Base-by-base conservation (phyloP, 495 filamentous ascomycete species). In the Daldinia caldariorum region DNA sequence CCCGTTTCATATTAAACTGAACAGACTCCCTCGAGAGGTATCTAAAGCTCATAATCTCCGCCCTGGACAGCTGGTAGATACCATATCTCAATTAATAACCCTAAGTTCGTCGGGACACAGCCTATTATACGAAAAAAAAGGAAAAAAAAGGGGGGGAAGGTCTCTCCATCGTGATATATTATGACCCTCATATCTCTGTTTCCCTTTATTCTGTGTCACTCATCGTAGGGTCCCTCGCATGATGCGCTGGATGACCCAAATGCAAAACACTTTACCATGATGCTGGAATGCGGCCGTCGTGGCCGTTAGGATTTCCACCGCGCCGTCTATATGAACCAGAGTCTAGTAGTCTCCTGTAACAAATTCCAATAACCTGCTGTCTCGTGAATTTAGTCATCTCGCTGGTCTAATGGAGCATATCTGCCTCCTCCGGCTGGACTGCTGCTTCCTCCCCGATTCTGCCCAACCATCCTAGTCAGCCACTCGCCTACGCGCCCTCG, bases 391-490 rank as follows among this genome's bases (percentile, higher is more conserved):
- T 76, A 84, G 50, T 83, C 81, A 49, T 79, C 82, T 37, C 77
- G 62, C 55, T 85, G 82, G 38, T 75, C 78, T 66, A 85, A 60
- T 22, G 80, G 77, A 29, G 78, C 76, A 67, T 85, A 85, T 67
- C 74, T 73, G 34, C 73, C 77, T 51, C 75, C 73, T 22, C 74
- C 61, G 38, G 73, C 73, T 29, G 75, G 75, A 39, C 78, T 74
- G n/a, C 72, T 69, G 50, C 75, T 78, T 3, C 64, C 45, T 34
- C 74, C 70, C 16, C 70, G 71, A 31, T 75, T 70, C 26, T 78
- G 75, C 2, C 80, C 78, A 39, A 84, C 78, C 59, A 86, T 78
- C 34, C 82, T 78, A 6, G 80, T 80, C 6, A 86, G 72, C 82
- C 82, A 86, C 3, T 84, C 83, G 13, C 82, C 82, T 45, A 84